Base-by-base conservation (phyloP, 768 basidiomycete species). In the Gymnopilus junonius region DNA sequence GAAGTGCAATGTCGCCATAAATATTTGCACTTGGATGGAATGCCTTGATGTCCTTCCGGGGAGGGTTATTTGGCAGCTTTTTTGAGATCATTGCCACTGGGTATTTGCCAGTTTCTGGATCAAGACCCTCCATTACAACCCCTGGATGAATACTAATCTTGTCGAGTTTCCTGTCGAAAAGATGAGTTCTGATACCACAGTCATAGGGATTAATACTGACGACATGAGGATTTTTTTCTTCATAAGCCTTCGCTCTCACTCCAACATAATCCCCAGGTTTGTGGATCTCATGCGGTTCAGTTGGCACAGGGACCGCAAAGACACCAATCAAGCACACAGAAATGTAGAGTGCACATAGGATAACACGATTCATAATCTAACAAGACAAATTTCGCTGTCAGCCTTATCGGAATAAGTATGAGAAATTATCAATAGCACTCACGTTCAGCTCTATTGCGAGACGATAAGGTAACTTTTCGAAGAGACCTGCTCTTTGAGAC, bases 31-130 rank as follows among this genome's bases (percentile, higher is more conserved):
- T 37, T 2, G 66, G 59, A n/a, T 71, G 65, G 48, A 64, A 65
- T 8, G 54, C 17, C 23, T 46, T 32, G 39, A 70, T 62, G 27
- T 64, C 55, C 40, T 58, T 60, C 61, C 69, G 71, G n/a, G 71
- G 71, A 31, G 71, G 71, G 56, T 68, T 50, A 25, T 67, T 40
- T 1, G 69, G 71, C 3, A 69, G 59, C 8, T 69, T 70, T 20
- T 69, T 72, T 14, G 71, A 72, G 42, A 72, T 68, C 67, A 69
- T 72, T 4, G 67, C 66, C n/a, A 72, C 62, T 4, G 37, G 43
- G 37, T 70, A 70, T 43, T 62, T 57, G 25, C 68, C 66, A 1
- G 48, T 67, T 8, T 64, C 53, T 17, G 58, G 57, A 39, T 59
- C 53, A 10, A 67, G 67, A 1, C 64, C 65, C 7, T 40, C 67